Conservation (phyloP, 345 rosid species). For the Syzygium oleosum region DNA sequence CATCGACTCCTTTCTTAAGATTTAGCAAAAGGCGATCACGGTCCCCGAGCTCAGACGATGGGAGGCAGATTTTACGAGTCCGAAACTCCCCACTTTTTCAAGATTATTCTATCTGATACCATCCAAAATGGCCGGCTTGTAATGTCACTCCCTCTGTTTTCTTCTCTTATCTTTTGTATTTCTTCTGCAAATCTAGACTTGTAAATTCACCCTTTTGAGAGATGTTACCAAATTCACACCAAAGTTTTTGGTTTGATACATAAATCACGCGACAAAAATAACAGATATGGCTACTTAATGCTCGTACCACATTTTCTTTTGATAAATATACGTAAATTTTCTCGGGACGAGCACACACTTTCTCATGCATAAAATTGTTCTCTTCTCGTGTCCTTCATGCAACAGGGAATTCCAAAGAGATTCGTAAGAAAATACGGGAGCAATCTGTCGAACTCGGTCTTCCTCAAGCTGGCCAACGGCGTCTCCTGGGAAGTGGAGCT, state of each 20-base stretch:
- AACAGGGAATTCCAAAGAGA: conserved; percentile 12
- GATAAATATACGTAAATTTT: neutral
- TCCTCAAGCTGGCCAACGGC: conserved; percentile 1
- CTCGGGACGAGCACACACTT: neutral
- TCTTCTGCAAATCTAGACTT: neutral
- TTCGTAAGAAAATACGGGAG: conserved; percentile 7
- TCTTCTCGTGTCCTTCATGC: neutral
- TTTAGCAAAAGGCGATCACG: neutral
- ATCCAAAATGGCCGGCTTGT: conserved; percentile 2
- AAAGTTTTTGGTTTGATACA: neutral
- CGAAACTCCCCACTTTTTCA: conserved; percentile 7
- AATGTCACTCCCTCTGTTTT: neutral
- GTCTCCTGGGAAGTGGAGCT: conserved; percentile 6
- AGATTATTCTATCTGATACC: conserved; percentile 5
- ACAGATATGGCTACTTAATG: neutral
- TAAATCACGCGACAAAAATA: no score
- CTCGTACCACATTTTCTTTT: neutral
- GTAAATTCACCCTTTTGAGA: neutral
- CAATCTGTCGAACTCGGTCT: neutral
- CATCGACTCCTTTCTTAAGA: no score
- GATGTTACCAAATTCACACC: neutral
- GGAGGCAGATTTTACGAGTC: neutral
- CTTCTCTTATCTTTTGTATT: neutral
- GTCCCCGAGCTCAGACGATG: neutral
- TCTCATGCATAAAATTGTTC: neutral